Evolutionary conservation across 305 asterid genomes (phyloP), one percentile per base, ranked within the genome.

Genomic region (Nicotiana rustica): DNA sequence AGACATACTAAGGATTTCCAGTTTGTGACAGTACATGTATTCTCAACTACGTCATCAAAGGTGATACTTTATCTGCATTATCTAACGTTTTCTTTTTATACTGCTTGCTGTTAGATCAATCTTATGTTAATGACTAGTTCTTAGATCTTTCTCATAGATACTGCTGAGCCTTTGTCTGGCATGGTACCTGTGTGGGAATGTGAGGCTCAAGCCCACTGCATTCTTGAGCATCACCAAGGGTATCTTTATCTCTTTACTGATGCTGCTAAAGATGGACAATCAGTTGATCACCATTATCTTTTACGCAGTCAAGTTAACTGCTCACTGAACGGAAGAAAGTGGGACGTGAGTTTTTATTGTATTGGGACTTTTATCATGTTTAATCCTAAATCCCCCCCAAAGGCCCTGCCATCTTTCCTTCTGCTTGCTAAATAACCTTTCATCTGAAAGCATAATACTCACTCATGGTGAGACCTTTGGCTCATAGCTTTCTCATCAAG

Each of bases 141-240:
- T 84, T 92, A 96, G 99, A 96, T 94, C 83, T 91, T 89, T 91
- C 91, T 96, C 61, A 91, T 96, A 86, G 92, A 96, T 90, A 95
- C 98, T 92, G 95, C 97, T 81, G 93, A 93, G 83, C 98, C 99
- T 79, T 88, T 96, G 85, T 90, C 97, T 84, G 92, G 92, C 57
- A 87, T 92, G 93, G 89, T 88, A 64, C 97, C 90, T 82, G 87
- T 92, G 82, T 95, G 98, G 97, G 98, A 95, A 81, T 89, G 98
- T 67, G 97, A 89, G 82, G 86, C 90, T 31, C 91, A 88, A 81
- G 88, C 88, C 67, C 97, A 92, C 86, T 93, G 99, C 88, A 88
- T 95, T 85, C 79, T 93, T 81, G 99, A 96, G 91, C 99, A 95
- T 88, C 98, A 95, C 88, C 95, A 88, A 86, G 98, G 98, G 77